Conservation (phyloP, 495 filamentous ascomycete species). For the Penicillium tannophilum region DNA sequence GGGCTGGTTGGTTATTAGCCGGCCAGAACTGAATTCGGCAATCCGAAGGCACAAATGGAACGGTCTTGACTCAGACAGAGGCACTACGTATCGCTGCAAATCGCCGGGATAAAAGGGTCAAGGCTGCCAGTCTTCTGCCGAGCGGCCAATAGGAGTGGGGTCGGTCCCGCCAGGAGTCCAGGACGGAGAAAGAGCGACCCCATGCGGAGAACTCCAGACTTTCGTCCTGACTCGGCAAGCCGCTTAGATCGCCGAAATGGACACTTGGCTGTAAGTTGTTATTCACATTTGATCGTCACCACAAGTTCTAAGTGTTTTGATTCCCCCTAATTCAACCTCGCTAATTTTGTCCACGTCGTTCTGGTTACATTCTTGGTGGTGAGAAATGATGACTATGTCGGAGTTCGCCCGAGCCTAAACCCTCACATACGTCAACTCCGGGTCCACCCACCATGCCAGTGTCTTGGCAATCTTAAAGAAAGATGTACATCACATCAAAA, state of each 20-base stretch:
- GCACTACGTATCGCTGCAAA: no score
- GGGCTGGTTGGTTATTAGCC: slow-evolving; percentile 10
- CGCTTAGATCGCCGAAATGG: not conserved
- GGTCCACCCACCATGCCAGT: no score
- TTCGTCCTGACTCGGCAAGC: not conserved
- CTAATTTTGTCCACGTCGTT: no score
- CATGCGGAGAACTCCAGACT: not conserved
- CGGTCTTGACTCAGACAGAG: not conserved
- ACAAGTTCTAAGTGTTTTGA: no score
- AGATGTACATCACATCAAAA: no score
- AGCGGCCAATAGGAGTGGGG: not conserved
- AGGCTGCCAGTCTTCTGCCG: not conserved
- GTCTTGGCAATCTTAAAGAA: no score
- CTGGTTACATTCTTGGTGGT: not conserved
- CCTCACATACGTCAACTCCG: no score
- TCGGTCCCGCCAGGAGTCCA: not conserved
- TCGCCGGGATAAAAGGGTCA: not conserved
- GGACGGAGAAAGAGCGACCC: not conserved
- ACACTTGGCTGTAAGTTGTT: not conserved
- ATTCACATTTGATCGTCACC: not conserved
- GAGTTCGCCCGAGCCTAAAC: not conserved
- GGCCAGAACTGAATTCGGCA: slow-evolving; percentile 5
- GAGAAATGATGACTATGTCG: not conserved
- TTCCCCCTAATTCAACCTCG: no score
- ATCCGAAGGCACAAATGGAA: slow-evolving; percentile 2